A percentile compares a stretch with the other conserved stretches of the same genome.
These are phyloP conservation scores for Leishmania guyanensis DNA, from an alignment of 208 protist species.

Conservation along the genomic window DNA sequence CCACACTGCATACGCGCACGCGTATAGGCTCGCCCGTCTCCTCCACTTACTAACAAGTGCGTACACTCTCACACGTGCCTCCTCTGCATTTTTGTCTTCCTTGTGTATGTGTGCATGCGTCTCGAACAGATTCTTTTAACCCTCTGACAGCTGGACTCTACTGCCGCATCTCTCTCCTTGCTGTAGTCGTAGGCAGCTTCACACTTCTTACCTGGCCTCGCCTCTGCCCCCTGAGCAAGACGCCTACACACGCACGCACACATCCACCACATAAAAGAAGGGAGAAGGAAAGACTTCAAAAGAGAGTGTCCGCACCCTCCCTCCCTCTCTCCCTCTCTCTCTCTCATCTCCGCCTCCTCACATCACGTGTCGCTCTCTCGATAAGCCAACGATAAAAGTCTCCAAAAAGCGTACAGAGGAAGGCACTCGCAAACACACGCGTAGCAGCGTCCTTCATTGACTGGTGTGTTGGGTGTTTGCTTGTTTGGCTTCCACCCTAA, in stretches of 20 bases:
- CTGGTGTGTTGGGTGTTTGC: not conserved
- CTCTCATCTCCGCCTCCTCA: no score
- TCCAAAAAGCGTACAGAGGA: no score
- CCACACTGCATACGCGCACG: not conserved
- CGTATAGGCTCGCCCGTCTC: not conserved
- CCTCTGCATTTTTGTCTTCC: not conserved
- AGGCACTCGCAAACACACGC: not conserved
- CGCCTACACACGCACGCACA: not conserved
- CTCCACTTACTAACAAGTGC: not conserved
- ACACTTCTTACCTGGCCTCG: not conserved
- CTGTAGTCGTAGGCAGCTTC: not conserved
- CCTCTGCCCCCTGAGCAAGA: not conserved
- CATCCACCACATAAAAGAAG: no score
- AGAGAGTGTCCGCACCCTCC: not conserved
- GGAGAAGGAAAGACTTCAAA: no score
- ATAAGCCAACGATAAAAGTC: no score
- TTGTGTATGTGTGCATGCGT: conserved; percentile 1
- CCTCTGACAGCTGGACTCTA: not conserved
- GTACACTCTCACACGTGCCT: not conserved
- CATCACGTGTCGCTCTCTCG: no score
- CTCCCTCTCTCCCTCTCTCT: not conserved
- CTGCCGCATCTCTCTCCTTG: not conserved
- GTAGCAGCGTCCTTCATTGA: conserved; percentile 7
- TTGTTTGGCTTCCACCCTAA: no score
- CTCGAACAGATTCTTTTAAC: not conserved